Percentiles rank a stretch among this genome's conserved stretches.
Evolutionary conservation across 305 asterid species (phyloP).

Genomic region (Fraxinus baroniana): DNA sequence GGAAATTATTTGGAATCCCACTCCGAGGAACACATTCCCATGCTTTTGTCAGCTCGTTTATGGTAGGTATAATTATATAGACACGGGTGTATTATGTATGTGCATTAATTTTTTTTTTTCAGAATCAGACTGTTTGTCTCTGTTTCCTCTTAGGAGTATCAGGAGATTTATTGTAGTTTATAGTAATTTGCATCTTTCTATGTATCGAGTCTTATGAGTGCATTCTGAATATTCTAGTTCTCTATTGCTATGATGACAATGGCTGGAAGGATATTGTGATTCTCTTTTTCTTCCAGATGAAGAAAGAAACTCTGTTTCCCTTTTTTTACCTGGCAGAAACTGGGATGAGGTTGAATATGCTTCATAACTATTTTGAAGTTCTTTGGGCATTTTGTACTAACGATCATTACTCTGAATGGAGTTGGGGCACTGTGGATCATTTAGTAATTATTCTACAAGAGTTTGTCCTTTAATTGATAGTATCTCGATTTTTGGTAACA

Average conservation of each 20-base stretch:
- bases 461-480: neutral
- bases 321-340: neutral
- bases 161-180: constrained; percentile 7
- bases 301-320: neutral
- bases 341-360: constrained; percentile 3
- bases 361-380: constrained; percentile 10
- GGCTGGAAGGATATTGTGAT: neutral
- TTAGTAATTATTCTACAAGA: constrained; percentile 4
- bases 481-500: constrained; percentile 10
- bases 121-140: constrained; percentile 1
- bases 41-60: constrained; percentile 96
- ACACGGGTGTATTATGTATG: neutral
- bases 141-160: neutral
- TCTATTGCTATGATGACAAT: neutral
- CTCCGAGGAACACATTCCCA: constrained; percentile 99
- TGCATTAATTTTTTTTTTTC: neutral
- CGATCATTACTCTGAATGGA: neutral
- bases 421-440: constrained; percentile 5
- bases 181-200: constrained; percentile 6
- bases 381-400: neutral
- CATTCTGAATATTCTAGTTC: neutral
- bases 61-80: constrained; percentile 51
- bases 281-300: neutral
- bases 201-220: neutral
- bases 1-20: constrained; percentile 94